phyloP scores from a whole-genome alignment of 805 yeast species.

The Metahyphopichia silvanorum region DNA sequence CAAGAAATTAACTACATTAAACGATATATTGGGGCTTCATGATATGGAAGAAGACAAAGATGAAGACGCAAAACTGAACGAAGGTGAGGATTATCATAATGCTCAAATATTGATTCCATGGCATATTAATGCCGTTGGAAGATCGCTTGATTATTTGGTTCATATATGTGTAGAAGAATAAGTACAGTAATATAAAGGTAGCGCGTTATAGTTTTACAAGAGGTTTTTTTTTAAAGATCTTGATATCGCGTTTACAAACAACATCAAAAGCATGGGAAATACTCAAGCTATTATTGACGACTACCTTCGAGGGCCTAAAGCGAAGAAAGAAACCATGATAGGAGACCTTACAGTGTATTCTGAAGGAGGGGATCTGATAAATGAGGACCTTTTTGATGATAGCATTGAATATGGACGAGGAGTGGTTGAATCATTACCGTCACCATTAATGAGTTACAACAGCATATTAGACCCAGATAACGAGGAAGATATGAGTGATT shows the following conservation, averaged over 20 bases:
- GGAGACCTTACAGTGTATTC: not conserved
- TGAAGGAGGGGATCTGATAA: too few species aligned
- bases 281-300: slow-evolving; percentile 1
- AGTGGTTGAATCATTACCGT: slow-evolving; percentile 1
- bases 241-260: too few species aligned
- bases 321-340: not conserved
- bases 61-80: slow-evolving; percentile 2
- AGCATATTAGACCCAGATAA: not conserved
- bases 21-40: slow-evolving; percentile 34
- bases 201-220: too few species aligned
- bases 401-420: not conserved
- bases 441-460: not conserved
- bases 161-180: slow-evolving; percentile 51
- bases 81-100: slow-evolving; percentile 7
- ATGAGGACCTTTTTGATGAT: not conserved
- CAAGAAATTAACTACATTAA: slow-evolving; percentile 50
- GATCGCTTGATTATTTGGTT: slow-evolving; percentile 53
- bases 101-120: slow-evolving; percentile 54
- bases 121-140: slow-evolving; percentile 69
- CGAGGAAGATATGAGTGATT: not conserved
- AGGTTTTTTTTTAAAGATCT: too few species aligned
- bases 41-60: slow-evolving; percentile 13
- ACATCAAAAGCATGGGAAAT: not conserved
- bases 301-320: not conserved
- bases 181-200: not conserved